Evolutionary conservation across 2,329 filamentous ascomycete genomes (phyloP).

Genomic region (Diaporthe helianthi): DNA sequence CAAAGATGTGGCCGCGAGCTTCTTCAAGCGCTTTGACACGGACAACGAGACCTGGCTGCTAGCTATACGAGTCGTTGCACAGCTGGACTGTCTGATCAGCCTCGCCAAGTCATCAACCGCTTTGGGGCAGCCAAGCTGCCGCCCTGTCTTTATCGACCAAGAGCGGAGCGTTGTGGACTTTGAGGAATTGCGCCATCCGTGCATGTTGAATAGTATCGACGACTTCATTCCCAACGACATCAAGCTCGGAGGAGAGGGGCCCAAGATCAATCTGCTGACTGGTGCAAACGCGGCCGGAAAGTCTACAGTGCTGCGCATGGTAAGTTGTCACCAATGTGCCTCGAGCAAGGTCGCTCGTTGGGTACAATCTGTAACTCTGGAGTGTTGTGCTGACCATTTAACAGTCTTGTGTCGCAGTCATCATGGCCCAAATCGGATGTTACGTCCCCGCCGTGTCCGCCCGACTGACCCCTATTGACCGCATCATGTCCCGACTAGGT

Average conservation of each 20-base stretch:
- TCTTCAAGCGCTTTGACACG: constrained; percentile 87
- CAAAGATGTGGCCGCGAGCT: constrained; percentile 81
- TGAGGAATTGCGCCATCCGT: constrained; percentile 90
- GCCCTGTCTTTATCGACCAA: constrained; percentile 85
- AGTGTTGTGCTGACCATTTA: constrained; percentile 38
- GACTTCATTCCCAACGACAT: constrained; percentile 98
- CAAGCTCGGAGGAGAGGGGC: constrained; percentile 77
- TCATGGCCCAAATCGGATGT: constrained; percentile 96
- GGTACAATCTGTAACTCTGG: too few relatives aligned
- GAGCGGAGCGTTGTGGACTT: constrained; percentile 91
- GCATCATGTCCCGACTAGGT: constrained; percentile 97
- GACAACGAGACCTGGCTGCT: constrained; percentile 86
- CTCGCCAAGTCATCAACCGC: constrained; percentile 86
- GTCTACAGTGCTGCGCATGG: constrained; percentile 94
- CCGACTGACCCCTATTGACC: constrained; percentile 86
- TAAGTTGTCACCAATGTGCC: constrained; percentile 49
- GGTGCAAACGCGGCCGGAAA: constrained; percentile 98
- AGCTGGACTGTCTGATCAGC: constrained; percentile 94
- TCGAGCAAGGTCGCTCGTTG: background rate
- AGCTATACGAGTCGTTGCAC: constrained; percentile 87
- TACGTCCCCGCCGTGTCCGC: constrained; percentile 86
- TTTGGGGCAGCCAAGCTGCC: constrained; percentile 85
- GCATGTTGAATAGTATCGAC: constrained; percentile 85
- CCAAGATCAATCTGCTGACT: constrained; percentile 90
- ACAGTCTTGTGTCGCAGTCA: constrained; percentile 91